phyloP scores from a whole-genome alignment of 768 basidiomycete genomes.

The Panaeolus papilionaceus region DNA sequence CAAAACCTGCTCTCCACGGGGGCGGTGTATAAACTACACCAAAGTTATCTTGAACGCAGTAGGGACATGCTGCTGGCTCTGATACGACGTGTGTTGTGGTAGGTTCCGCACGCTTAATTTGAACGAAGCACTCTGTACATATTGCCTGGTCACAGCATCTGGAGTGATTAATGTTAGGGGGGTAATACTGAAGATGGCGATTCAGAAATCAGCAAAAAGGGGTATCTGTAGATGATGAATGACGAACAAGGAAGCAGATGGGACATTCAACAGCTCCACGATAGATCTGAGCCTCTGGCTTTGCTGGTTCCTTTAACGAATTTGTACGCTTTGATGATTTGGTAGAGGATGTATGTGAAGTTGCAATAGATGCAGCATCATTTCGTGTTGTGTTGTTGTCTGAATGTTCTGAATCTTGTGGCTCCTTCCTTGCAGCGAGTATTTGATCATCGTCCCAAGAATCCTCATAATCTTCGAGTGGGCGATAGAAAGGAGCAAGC shows the following conservation, averaged over 20 bases:
- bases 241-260: slow-evolving; percentile 93
- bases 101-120: slow-evolving; percentile 96
- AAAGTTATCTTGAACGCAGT: slow-evolving; percentile 97
- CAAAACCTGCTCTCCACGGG: slow-evolving; percentile 80
- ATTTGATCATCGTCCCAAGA: slow-evolving; percentile 91
- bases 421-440: slow-evolving; percentile 77
- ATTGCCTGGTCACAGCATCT: slow-evolving; percentile 98
- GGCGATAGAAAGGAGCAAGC: slow-evolving; percentile 95
- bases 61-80: slow-evolving; percentile 96
- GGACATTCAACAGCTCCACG: slow-evolving; percentile 92
- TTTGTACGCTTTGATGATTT: slow-evolving; percentile 62
- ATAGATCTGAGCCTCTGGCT: slow-evolving; percentile 84
- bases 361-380: slow-evolving; percentile 43
- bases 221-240: slow-evolving; percentile 24
- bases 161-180: slow-evolving; percentile 95
- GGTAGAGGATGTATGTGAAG: slow-evolving; percentile 32
- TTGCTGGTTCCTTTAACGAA: slow-evolving; percentile 66
- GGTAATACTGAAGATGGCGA: slow-evolving; percentile 79
- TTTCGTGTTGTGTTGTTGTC: slow-evolving; percentile 47
- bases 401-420: slow-evolving; percentile 55
- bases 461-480: slow-evolving; percentile 91
- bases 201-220: slow-evolving; percentile 31
- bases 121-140: slow-evolving; percentile 99
- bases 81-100: slow-evolving; percentile 95
- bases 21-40: slow-evolving; percentile 90